A percentile compares a stretch with the other conserved stretches of the same genome.
These are phyloP conservation scores for Fusarium buxicola DNA, from an alignment of 2,329 filamentous ascomycete species.

Conservation along the genomic window DNA sequence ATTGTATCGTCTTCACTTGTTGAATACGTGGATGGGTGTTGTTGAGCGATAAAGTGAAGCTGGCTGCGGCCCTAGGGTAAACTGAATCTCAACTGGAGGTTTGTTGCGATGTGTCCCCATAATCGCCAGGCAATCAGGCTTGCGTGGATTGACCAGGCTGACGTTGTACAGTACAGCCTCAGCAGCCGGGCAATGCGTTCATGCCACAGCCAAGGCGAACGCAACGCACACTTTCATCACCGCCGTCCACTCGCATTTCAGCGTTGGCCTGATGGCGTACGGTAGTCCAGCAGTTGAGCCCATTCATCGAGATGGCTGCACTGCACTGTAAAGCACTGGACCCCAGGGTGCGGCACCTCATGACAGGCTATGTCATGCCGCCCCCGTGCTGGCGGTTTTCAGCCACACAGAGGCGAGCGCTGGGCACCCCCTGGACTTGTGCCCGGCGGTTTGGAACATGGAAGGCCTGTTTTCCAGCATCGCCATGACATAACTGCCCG, in stretches of 20 bases:
- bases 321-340: no score
- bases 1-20: not conserved
- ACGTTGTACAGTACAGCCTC: not conserved
- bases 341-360: constrained; percentile 4
- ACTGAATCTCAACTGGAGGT: not conserved
- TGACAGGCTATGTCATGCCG: constrained; percentile 24
- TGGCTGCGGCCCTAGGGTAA: no score
- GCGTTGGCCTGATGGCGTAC: not conserved
- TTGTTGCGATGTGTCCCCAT: not conserved
- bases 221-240: not conserved
- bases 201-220: not conserved
- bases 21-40: no score
- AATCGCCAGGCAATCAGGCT: not conserved
- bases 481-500: constrained; percentile 34
- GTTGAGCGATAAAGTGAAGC: no score
- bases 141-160: not conserved
- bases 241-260: not conserved
- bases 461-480: constrained; percentile 21
- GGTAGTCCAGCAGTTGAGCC: not conserved
- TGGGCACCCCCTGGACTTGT: constrained; percentile 9
- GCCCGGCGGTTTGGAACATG: constrained; percentile 6
- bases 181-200: not conserved
- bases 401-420: constrained; percentile 22
- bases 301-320: constrained; percentile 23
- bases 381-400: constrained; percentile 8